Conservation (phyloP, 192 early-diverging fungal genomes). For the Chytriomyces sp. region DNA sequence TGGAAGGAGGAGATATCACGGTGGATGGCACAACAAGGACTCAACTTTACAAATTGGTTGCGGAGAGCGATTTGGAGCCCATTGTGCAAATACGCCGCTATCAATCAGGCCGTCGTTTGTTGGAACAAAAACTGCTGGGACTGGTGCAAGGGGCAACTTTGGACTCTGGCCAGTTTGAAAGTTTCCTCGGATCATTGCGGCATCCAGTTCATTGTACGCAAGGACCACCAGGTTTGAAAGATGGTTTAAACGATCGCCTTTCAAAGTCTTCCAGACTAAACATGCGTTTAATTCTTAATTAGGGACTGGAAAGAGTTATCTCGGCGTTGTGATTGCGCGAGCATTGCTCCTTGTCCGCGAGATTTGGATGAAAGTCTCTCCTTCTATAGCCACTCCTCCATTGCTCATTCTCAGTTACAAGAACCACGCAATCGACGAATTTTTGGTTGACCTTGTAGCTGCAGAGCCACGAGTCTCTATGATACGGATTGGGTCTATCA, state of each 20-base stretch:
- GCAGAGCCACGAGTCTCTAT: conserved; percentile 30
- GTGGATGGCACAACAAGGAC: neutral
- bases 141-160: conserved; percentile 40
- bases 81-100: conserved; percentile 43
- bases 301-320: conserved; percentile 46
- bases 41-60: conserved; percentile 27
- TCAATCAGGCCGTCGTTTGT: neutral
- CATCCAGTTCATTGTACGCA: conserved; percentile 44
- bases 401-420: conserved; percentile 44
- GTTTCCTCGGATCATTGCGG: conserved; percentile 35
- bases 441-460: conserved; percentile 34
- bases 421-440: conserved; percentile 50
- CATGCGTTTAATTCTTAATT: no score
- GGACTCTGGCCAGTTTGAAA: conserved; percentile 42
- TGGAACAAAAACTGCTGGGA: conserved; percentile 19
- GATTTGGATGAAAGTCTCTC: conserved; percentile 32
- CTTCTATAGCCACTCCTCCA: conserved; percentile 35
- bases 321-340: conserved; percentile 46
- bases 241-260: no score
- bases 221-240: no score
- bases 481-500: conserved; percentile 34
- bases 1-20: conserved; percentile 7
- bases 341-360: conserved; percentile 34
- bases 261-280: no score
- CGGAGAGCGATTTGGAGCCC: conserved; percentile 35